These are phyloP conservation scores for Arctium lappa DNA, from an alignment of 129 eudicot species.

Conservation along the genomic window DNA sequence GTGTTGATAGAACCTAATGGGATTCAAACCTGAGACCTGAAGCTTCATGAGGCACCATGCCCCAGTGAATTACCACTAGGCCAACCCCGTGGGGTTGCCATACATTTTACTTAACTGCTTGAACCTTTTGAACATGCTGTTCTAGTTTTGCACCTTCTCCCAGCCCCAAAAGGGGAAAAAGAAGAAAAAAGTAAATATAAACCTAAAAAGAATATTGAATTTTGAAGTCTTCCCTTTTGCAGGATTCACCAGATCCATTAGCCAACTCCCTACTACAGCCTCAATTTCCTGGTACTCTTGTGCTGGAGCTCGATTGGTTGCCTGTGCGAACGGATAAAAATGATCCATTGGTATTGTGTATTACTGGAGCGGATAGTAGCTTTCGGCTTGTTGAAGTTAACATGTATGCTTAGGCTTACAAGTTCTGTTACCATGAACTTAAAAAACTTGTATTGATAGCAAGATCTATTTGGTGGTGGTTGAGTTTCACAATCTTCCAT, in stretches of 20 bases:
- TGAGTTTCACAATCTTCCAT: background rate
- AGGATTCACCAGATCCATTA: slow-evolving; percentile 96
- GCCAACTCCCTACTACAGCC: slow-evolving; percentile 92
- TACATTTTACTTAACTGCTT: background rate
- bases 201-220: background rate
- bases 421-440: background rate
- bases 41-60: no score
- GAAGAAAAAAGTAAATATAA: slow-evolving; percentile 3
- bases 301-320: slow-evolving; percentile 97
- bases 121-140: background rate
- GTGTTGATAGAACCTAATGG: no score
- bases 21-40: no score
- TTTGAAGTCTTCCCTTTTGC: slow-evolving; percentile 22
- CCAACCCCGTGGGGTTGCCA: background rate
- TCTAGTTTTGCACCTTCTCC: background rate
- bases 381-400: slow-evolving; percentile 89
- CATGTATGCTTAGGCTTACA: slow-evolving; percentile 37
- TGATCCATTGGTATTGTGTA: slow-evolving; percentile 91
- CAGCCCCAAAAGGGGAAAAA: background rate
- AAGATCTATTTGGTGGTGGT: background rate
- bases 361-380: slow-evolving; percentile 99
- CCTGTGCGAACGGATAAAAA: slow-evolving; percentile 72
- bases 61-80: background rate
- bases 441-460: background rate
- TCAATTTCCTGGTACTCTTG: slow-evolving; percentile 92